Evolutionary conservation across 1,139 yeast genomes (phyloP).

Genomic region (Blastobotrys capitulatus): DNA sequence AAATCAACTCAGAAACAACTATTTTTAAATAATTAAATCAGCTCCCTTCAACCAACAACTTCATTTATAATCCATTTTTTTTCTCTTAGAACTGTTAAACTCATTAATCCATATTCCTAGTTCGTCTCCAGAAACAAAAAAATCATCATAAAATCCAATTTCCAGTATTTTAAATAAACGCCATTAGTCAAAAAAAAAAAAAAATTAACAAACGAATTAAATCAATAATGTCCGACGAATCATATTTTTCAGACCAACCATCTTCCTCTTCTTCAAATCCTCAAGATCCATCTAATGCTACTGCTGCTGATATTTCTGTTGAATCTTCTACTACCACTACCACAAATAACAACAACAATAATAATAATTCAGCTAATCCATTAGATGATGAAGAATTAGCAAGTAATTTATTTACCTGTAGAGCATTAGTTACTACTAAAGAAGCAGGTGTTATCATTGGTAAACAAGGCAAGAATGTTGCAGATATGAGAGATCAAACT

Average conservation of each 20-base stretch:
- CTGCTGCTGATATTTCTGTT: neutral
- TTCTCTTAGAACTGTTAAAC: too few relatives aligned
- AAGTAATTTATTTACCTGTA: conserved; percentile 27
- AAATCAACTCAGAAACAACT: too few relatives aligned
- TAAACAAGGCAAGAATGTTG: conserved; percentile 76
- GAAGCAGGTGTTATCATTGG: conserved; percentile 94
- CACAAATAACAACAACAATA: neutral
- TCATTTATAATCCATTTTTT: too few relatives aligned
- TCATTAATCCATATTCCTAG: too few relatives aligned
- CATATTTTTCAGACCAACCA: conserved; percentile 5
- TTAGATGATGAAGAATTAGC: conserved; percentile 4
- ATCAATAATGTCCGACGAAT: conserved; percentile 1
- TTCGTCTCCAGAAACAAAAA: too few relatives aligned
- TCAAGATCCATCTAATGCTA: neutral
- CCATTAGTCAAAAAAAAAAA: neutral
- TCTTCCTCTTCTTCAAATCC: neutral
- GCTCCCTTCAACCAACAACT: neutral
- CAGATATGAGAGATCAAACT: conserved; percentile 69
- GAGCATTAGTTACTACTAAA: conserved; percentile 75
- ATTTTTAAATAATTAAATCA: too few relatives aligned
- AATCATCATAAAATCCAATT: too few relatives aligned
- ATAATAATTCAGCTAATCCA: neutral
- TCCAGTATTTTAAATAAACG: too few relatives aligned
- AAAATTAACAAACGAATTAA: neutral
- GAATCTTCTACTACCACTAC: neutral